Conservation (phyloP, 164 flowering plant species). For the Buxus sempervirens region DNA sequence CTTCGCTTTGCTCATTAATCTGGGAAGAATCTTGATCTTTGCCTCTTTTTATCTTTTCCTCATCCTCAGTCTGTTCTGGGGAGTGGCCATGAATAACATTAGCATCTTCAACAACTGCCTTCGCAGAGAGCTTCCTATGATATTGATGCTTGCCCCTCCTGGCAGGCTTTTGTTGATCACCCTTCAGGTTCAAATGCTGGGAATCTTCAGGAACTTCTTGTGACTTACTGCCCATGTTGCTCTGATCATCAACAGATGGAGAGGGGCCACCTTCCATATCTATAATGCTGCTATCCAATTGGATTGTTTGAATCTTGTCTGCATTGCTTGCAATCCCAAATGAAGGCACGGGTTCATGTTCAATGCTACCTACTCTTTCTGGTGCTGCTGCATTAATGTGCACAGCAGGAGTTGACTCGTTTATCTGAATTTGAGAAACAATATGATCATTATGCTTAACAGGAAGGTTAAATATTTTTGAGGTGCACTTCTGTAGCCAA, state of each 20-base stretch:
- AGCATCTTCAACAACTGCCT: constrained; percentile 62
- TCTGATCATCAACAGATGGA: constrained; percentile 33
- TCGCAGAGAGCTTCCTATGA: constrained; percentile 52
- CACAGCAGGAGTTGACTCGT: constrained; percentile 10
- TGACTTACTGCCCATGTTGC: constrained; percentile 25
- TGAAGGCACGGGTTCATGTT: constrained; percentile 13
- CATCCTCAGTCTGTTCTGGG: constrained; percentile 21
- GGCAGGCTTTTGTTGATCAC: constrained; percentile 26
- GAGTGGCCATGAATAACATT: constrained; percentile 39
- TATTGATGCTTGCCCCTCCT: constrained; percentile 32
- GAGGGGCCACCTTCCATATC: constrained; percentile 23
- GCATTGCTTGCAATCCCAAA: constrained; percentile 26
- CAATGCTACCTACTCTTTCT: constrained; percentile 3
- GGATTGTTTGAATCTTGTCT: constrained; percentile 20
- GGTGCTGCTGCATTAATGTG: constrained; percentile 13
- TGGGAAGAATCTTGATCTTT: constrained; percentile 23
- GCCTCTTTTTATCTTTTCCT: constrained; percentile 22
- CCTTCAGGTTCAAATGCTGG: constrained; percentile 38
- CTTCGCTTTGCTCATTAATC: constrained; percentile 33
- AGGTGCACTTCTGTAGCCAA: constrained; percentile 65
- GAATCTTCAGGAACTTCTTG: constrained; percentile 46
- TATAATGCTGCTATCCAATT: constrained; percentile 20
- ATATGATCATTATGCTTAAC: constrained; percentile 30
- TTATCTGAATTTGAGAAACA: constrained; percentile 7
- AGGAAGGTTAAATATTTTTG: constrained; percentile 42